phyloP scores from a whole-genome alignment of 2,329 filamentous ascomycete genomes.

The Botrytis cinerea region DNA sequence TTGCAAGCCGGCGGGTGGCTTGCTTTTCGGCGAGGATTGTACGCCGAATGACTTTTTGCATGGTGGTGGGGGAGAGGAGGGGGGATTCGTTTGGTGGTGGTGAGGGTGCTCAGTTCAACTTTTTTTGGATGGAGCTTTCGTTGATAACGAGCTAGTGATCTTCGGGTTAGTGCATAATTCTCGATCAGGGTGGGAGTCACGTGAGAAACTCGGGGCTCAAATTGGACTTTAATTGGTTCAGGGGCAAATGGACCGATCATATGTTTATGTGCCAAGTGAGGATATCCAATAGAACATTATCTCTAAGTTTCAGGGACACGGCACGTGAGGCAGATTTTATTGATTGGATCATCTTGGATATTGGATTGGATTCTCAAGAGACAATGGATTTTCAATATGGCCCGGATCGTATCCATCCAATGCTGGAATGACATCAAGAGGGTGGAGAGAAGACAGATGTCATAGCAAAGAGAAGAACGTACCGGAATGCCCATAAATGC shows the following conservation, averaged over 20 bases:
- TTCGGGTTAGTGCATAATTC: constrained; percentile 6
- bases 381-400: background rate
- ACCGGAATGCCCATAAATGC: background rate
- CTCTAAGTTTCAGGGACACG: background rate
- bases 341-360: background rate
- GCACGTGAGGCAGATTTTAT: constrained; percentile 2
- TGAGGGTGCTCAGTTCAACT: constrained; percentile 19
- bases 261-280: background rate
- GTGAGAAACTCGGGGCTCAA: background rate
- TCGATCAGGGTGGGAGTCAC: background rate
- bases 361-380: background rate
- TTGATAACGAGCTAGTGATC: constrained; percentile 9
- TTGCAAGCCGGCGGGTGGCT: constrained; percentile 51
- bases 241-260: constrained; percentile 5
- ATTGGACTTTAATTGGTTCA: constrained; percentile 15
- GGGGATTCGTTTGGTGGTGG: constrained; percentile 18
- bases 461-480: background rate
- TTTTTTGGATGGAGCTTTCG: constrained; percentile 26
- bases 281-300: constrained; percentile 11
- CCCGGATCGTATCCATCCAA: background rate
- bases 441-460: background rate
- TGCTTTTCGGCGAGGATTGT: constrained; percentile 68
- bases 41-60: constrained; percentile 72
- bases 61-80: constrained; percentile 42
- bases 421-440: background rate